phyloP scores from a whole-genome alignment of 805 yeast species.

The Suhomyces kilbournensis region DNA sequence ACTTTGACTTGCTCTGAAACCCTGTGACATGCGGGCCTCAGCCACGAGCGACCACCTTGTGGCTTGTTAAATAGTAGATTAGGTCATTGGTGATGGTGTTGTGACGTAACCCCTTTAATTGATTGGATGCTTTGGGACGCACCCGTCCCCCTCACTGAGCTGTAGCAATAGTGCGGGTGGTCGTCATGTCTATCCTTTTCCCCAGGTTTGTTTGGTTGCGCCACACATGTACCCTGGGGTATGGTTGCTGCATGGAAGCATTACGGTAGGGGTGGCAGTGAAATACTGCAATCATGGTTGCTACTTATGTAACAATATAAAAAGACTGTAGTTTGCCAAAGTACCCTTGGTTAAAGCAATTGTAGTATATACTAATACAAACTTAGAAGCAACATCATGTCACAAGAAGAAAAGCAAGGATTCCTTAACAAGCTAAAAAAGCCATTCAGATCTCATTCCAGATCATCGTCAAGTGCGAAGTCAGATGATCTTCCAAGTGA shows the following conservation, averaged over 20 bases:
- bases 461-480: slow-evolving; percentile 5
- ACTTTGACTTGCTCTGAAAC: background rate
- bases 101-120: background rate
- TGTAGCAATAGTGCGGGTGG: background rate
- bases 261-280: background rate
- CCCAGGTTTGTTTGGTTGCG: background rate
- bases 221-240: background rate
- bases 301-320: background rate
- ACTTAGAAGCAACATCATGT: background rate
- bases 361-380: background rate
- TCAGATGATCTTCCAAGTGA: background rate
- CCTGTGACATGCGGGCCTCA: background rate
- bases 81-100: background rate
- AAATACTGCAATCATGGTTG: slow-evolving; percentile 3
- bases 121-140: background rate
- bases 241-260: slow-evolving; percentile 4
- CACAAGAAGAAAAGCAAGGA: slow-evolving; percentile 16
- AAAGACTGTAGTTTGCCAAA: background rate
- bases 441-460: slow-evolving; percentile 18
- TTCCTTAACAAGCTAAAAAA: slow-evolving; percentile 20
- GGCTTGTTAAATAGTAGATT: background rate
- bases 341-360: background rate
- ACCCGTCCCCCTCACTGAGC: background rate
- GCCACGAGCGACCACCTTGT: background rate
- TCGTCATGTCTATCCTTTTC: background rate